Percentiles rank a stretch among this genome's conserved stretches.
Evolutionary conservation across 2,329 filamentous ascomycete genomes (phyloP).

Genomic region (Fusarium nurragi): DNA sequence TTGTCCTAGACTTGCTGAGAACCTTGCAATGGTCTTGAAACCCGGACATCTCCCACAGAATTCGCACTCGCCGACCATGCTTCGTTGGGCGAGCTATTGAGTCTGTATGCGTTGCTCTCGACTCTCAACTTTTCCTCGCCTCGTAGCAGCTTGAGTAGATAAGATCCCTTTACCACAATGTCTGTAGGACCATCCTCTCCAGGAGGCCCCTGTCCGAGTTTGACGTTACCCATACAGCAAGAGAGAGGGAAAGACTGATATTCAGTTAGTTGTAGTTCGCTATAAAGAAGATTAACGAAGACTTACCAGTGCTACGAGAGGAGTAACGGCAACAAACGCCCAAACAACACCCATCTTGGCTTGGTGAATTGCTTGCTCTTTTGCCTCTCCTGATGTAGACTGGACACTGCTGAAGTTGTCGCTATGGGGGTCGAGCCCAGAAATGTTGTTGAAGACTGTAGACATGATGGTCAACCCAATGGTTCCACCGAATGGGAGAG

Average conservation of each 20-base stretch:
- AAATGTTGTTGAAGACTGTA: conserved; percentile 71
- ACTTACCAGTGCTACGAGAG: conserved; percentile 61
- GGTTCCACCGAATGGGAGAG: conserved; percentile 71
- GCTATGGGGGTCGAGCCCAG: conserved; percentile 41
- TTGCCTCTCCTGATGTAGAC: conserved; percentile 11
- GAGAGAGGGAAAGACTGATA: conserved; percentile 42
- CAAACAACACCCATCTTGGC: conserved; percentile 67
- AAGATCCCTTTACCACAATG: conserved; percentile 45
- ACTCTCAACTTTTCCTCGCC: conserved; percentile 22
- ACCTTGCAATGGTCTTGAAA: conserved; percentile 10
- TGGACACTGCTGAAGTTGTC: conserved; percentile 41
- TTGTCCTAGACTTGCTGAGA: conserved; percentile 8
- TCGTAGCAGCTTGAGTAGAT: conserved; percentile 43
- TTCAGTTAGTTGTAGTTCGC: conserved; percentile 6
- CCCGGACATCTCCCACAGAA: background rate
- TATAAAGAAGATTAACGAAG: too few relatives aligned
- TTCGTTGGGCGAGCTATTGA: conserved; percentile 25
- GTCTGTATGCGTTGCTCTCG: conserved; percentile 23
- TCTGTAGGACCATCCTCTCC: conserved; percentile 44
- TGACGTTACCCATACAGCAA: conserved; percentile 47
- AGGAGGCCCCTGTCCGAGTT: conserved; percentile 41
- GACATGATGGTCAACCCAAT: conserved; percentile 74
- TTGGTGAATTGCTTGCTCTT: conserved; percentile 37
- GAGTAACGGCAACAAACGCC: conserved; percentile 70
- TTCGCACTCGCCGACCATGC: conserved; percentile 7